These are phyloP conservation scores for Beauveria medogensis DNA, from an alignment of 2,329 filamentous ascomycete species.

Conservation along the genomic window DNA sequence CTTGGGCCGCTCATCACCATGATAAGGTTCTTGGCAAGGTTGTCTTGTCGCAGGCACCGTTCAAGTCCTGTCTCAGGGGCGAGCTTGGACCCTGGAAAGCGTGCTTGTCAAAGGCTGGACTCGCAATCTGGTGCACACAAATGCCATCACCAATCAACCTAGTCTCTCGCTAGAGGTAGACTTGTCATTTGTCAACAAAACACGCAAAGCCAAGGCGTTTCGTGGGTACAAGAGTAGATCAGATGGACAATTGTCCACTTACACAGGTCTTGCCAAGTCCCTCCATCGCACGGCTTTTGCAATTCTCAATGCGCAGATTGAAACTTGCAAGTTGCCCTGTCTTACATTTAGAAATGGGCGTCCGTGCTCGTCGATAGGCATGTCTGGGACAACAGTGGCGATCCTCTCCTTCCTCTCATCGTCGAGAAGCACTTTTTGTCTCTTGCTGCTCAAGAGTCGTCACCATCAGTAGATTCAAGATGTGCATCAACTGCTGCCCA, in stretches of 20 bases:
- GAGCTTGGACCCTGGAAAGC: conserved; percentile 5
- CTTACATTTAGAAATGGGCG: neutral
- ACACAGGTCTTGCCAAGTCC: conserved; percentile 7
- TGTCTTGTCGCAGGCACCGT: conserved; percentile 3
- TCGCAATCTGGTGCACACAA: neutral
- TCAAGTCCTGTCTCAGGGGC: conserved; percentile 5
- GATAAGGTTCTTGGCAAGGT: conserved; percentile 10
- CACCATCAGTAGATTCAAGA: neutral
- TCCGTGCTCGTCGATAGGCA: neutral
- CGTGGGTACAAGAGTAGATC: neutral
- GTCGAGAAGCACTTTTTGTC: neutral
- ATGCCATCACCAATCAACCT: neutral
- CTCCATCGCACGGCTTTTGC: neutral
- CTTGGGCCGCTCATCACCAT: neutral
- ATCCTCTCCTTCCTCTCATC: neutral
- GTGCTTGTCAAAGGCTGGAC: neutral
- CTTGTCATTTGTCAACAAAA: neutral
- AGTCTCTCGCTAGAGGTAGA: neutral
- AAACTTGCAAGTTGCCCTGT: conserved; percentile 2
- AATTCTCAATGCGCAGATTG: neutral
- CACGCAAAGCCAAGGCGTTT: neutral
- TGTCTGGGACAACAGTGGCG: neutral
- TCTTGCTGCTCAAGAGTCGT: neutral
- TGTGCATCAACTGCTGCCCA: neutral
- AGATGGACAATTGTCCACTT: conserved; percentile 8